phyloP scores from a whole-genome alignment of 208 protist genomes.

The Trichomonas vaginalis region DNA sequence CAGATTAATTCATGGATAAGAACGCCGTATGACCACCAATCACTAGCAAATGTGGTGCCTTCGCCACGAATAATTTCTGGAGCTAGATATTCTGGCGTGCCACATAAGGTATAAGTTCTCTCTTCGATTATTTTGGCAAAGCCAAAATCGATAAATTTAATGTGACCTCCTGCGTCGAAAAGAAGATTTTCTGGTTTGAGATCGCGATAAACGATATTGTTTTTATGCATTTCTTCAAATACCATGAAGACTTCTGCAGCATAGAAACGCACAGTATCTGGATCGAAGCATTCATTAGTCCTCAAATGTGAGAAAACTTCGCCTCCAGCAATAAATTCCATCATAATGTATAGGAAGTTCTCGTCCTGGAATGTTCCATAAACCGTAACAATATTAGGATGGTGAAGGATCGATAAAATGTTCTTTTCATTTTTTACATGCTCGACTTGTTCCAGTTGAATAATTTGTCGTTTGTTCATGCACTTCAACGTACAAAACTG shows the following conservation, averaged over 20 bases:
- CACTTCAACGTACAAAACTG: neutral
- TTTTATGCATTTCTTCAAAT: conserved; percentile 35
- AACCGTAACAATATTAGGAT: neutral
- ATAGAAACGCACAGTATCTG: conserved; percentile 6
- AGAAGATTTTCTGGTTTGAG: conserved; percentile 35
- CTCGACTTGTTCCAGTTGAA: neutral
- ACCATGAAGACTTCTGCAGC: conserved; percentile 35
- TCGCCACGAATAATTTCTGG: conserved; percentile 26
- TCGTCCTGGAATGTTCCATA: neutral
- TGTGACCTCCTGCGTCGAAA: neutral
- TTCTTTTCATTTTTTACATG: neutral
- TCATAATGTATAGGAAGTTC: neutral
- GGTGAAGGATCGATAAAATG: neutral
- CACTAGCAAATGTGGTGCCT: neutral
- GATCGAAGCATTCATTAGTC: neutral
- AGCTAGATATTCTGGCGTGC: conserved; percentile 45
- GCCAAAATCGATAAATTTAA: conserved; percentile 11
- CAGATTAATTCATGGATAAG: neutral
- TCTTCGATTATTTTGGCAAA: conserved; percentile 30
- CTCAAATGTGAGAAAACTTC: conserved; percentile 3
- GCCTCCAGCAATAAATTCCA: neutral
- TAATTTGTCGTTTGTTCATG: neutral
- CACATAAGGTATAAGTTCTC: conserved; percentile 43
- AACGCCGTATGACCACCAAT: conserved; percentile 6
- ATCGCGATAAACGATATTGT: conserved; percentile 34